Conservation (phyloP, 306 rosid species). For the Quercus mongolica region DNA sequence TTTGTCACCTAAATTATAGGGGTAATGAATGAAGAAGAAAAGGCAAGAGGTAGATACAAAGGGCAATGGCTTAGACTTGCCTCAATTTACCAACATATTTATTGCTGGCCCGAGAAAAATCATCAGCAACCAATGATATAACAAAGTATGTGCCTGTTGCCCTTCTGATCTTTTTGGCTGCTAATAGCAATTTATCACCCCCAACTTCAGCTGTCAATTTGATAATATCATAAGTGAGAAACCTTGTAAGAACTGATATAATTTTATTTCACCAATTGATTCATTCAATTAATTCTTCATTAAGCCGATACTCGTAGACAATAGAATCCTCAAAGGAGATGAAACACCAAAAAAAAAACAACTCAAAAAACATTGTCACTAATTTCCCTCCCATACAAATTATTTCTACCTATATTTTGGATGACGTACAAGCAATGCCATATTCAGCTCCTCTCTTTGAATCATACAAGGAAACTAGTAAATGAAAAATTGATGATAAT, state of each 20-base stretch:
- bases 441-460: background rate
- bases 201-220: constrained; percentile 62
- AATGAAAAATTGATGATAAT: background rate
- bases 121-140: constrained; percentile 64
- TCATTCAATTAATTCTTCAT: constrained; percentile 4
- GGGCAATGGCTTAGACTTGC: constrained; percentile 35
- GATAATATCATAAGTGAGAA: constrained; percentile 22
- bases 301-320: background rate
- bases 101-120: constrained; percentile 66
- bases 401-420: background rate
- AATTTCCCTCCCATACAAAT: background rate
- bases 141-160: constrained; percentile 67
- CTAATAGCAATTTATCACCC: constrained; percentile 64
- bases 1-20: constrained; percentile 23
- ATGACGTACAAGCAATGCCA: background rate
- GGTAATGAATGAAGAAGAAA: constrained; percentile 7
- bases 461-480: background rate
- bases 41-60: background rate
- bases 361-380: background rate
- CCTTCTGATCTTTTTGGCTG: constrained; percentile 78
- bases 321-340: background rate
- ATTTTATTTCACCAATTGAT: constrained; percentile 4
- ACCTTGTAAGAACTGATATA: background rate
- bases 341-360: background rate
- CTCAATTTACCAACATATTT: constrained; percentile 72